Base-by-base conservation (phyloP, 2,329 filamentous ascomycete species). In the Dactylellina leptospora region DNA sequence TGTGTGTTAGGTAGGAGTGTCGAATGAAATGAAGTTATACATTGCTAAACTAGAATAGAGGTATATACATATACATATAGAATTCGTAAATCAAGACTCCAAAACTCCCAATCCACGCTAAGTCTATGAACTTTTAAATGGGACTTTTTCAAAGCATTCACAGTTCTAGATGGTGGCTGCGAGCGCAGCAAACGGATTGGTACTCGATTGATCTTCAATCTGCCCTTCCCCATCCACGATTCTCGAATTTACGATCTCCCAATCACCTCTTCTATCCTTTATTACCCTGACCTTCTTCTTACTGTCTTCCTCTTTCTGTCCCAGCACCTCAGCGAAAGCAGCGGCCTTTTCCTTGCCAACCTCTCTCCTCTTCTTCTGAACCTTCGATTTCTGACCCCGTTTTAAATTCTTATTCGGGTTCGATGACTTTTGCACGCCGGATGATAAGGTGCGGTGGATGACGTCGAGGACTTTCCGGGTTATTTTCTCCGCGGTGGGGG, bases 401-500 rank as follows among this genome's bases (percentile, higher is more conserved):
- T 69, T 63, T 47, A 22, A 16, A 8, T 61, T 36, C n/a, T 48
- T 68, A 51, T 70, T 56, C 9, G 51, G 36, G 18, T 58, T 63
- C 2, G 59, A 42, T 23, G 68, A 54, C 16, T 72, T 74, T 48
- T 44, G 40, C 16, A 74, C 55, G 20, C 62, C 63, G 16, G 63
- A 61, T 25, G 66, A 45, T 4, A 70, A 30, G 59, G 64, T 73
- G 18, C 72, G 60, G 45, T 66, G 61, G 56, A 73, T 68, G 1
- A 60, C 68, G 51, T 71, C 60, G 50, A 74, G 59, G 55, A 72
- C 66, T 48, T 74, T 74, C 22, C 73, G 54, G 58, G 59, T 66
- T 22, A 68, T 68, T 38, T 58, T 62, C 45, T 74, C 60, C 20
- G 59, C 25, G 38, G 62, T 42, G 33, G 73, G 56, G 51, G 50